These are phyloP conservation scores for Tephrocybe rancida DNA, from an alignment of 768 basidiomycete species.

Conservation along the genomic window DNA sequence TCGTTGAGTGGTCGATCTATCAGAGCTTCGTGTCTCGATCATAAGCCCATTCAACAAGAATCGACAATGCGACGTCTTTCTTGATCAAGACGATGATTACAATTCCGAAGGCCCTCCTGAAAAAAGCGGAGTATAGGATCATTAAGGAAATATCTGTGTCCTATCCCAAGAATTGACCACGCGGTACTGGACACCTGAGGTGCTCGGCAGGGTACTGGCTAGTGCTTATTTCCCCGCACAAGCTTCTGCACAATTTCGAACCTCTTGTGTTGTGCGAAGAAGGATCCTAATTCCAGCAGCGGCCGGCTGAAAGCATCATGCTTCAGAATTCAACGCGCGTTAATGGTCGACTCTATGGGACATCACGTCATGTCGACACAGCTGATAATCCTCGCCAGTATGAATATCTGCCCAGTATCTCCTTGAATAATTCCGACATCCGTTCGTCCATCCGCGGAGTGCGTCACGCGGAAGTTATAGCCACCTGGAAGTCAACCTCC, in stretches of 20 bases:
- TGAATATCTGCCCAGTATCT: neutral
- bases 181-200: constrained; percentile 5
- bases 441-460: neutral
- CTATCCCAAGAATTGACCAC: neutral
- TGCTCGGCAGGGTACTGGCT: neutral
- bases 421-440: neutral
- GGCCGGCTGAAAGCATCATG: too few species aligned
- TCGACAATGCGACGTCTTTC: too few species aligned
- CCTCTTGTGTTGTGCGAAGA: neutral
- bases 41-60: too few species aligned
- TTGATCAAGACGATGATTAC: too few species aligned
- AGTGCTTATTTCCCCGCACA: neutral
- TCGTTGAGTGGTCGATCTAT: too few species aligned
- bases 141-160: neutral
- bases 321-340: too few species aligned
- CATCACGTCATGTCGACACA: neutral
- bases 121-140: too few species aligned
- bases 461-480: neutral
- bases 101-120: too few species aligned
- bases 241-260: neutral
- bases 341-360: too few species aligned
- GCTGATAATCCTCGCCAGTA: neutral
- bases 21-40: too few species aligned
- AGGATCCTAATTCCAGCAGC: neutral
- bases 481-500: neutral